phyloP scores from a whole-genome alignment of 192 early-diverging fungal genomes.

The Gigaspora rosea region DNA sequence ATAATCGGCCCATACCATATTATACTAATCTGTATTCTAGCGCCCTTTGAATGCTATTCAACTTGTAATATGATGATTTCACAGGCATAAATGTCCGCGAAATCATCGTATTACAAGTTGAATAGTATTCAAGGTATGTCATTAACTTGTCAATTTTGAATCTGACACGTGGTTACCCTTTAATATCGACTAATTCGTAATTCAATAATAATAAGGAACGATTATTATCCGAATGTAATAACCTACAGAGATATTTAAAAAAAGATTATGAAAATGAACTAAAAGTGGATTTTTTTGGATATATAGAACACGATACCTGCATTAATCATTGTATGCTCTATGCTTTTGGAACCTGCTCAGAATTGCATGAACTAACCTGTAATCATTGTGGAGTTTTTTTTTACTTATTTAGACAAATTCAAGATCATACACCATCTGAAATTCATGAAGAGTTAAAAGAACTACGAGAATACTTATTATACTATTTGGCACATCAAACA shows the following conservation, averaged over 20 bases:
- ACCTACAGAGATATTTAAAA: constrained; percentile 3
- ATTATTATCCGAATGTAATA: background rate
- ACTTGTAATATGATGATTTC: no score
- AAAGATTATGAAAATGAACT: background rate
- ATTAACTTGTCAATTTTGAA: background rate
- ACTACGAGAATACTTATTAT: background rate
- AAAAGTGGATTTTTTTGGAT: background rate
- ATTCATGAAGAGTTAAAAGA: background rate
- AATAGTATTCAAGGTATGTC: background rate
- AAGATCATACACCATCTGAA: background rate
- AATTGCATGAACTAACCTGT: background rate
- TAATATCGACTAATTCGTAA: background rate
- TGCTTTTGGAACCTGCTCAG: background rate
- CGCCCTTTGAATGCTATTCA: no score
- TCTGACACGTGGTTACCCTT: background rate
- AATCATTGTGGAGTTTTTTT: background rate
- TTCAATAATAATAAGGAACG: background rate
- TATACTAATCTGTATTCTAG: no score
- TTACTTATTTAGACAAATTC: background rate
- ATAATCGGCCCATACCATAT: no score
- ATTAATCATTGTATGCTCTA: constrained; percentile 10
- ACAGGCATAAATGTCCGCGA: no score
- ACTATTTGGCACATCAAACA: background rate
- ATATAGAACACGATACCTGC: background rate
- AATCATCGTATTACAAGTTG: background rate